These are phyloP conservation scores for Lactuca saligna DNA, from an alignment of 129 eudicot species.

Conservation along the genomic window DNA sequence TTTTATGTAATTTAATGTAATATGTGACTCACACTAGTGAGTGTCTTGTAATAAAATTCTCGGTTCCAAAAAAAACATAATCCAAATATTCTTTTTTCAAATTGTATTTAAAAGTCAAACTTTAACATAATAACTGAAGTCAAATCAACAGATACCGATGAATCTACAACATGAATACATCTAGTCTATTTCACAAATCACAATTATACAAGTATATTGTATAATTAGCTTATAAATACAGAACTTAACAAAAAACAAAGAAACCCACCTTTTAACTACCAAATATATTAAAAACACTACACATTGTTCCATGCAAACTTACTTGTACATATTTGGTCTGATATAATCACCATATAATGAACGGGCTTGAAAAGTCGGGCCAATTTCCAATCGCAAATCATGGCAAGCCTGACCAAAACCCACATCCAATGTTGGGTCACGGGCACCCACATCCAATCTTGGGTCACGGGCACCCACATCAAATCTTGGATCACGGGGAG, in stretches of 20 bases:
- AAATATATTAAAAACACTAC: conserved; percentile 25
- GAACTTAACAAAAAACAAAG: neutral
- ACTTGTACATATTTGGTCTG: conserved; percentile 47
- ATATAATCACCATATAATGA: conserved; percentile 38
- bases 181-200: conserved; percentile 22
- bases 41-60: too few relatives aligned
- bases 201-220: conserved; percentile 14
- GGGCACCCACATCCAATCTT: neutral
- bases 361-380: conserved; percentile 29
- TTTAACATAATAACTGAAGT: neutral
- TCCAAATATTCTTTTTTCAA: conserved; percentile 11
- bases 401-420: neutral
- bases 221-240: conserved; percentile 3
- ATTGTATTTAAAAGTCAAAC: conserved; percentile 15
- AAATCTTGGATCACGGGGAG: neutral
- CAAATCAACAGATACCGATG: conserved; percentile 11
- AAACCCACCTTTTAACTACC: conserved; percentile 15
- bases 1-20: too few relatives aligned
- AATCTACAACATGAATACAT: conserved; percentile 14
- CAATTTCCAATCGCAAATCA: neutral
- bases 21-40: too few relatives aligned
- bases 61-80: neutral
- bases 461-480: too few relatives aligned
- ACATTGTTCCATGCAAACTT: conserved; percentile 15
- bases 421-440: neutral